These are phyloP conservation scores for Geotrichum carabidarum DNA, from an alignment of 1,139 yeast genomes.

Conservation along the genomic window DNA sequence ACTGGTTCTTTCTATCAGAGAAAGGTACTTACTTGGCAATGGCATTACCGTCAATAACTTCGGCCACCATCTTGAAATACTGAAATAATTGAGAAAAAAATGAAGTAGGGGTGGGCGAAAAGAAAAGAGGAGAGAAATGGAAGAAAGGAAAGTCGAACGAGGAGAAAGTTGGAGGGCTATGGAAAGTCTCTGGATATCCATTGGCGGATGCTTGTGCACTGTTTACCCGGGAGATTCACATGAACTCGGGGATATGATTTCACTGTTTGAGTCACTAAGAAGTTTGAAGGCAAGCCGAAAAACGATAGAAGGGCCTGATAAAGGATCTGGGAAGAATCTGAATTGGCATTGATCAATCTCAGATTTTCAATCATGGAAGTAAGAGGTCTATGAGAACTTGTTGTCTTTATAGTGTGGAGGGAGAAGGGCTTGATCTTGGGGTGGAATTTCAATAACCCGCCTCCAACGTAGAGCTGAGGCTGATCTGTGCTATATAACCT, in stretches of 20 bases:
- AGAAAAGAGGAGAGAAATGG: neutral
- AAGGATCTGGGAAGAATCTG: no score
- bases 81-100: no score
- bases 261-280: neutral
- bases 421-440: no score
- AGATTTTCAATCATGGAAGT: no score
- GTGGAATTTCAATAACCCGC: no score
- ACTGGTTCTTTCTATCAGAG: neutral
- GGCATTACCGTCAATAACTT: conserved; percentile 60
- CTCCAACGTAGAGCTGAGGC: no score
- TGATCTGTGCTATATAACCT: no score
- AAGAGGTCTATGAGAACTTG: no score
- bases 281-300: neutral
- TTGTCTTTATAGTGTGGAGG: no score
- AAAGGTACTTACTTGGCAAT: conserved; percentile 44
- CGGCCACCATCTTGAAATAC: conserved; percentile 31
- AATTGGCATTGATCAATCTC: no score
- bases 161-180: neutral
- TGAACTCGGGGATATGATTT: neutral
- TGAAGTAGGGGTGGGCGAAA: conserved; percentile 28
- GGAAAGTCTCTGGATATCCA: neutral
- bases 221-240: conserved; percentile 3
- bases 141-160: neutral
- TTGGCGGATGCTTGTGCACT: neutral
- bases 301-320: neutral